These are phyloP conservation scores for Fusarium odoratissimum DNA, from an alignment of 2,329 filamentous ascomycete genomes.

Conservation along the genomic window DNA sequence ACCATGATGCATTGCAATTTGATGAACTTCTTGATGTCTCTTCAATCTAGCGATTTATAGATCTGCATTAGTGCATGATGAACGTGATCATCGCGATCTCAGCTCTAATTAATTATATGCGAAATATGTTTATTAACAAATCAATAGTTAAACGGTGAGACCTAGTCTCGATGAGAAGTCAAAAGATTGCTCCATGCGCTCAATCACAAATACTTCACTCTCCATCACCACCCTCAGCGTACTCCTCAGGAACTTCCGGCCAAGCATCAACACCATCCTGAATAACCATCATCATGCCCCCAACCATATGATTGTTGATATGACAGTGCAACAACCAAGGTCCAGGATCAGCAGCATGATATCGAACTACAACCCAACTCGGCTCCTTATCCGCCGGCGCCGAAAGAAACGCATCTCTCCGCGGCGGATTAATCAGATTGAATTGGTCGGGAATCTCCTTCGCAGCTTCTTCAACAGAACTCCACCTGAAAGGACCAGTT, in stretches of 20 bases:
- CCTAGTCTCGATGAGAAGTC: constrained; percentile 10
- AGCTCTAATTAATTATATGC: background rate
- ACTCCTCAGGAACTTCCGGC: constrained; percentile 56
- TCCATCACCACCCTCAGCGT: constrained; percentile 39
- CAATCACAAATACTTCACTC: background rate
- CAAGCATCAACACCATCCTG: constrained; percentile 59
- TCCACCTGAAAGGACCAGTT: constrained; percentile 62
- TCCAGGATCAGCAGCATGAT: constrained; percentile 64
- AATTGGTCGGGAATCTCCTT: constrained; percentile 60
- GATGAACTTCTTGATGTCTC: background rate
- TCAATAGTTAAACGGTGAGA: constrained; percentile 4
- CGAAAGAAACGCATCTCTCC: constrained; percentile 57
- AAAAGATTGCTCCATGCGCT: background rate
- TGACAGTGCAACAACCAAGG: constrained; percentile 68
- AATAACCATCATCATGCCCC: constrained; percentile 67
- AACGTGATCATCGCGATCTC: background rate
- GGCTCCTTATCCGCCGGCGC: constrained; percentile 32
- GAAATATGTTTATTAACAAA: background rate
- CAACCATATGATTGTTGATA: constrained; percentile 63
- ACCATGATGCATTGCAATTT: constrained; percentile 1
- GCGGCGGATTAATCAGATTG: constrained; percentile 67
- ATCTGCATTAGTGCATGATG: too few relatives aligned
- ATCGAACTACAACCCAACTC: constrained; percentile 63
- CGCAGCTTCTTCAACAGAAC: constrained; percentile 64
- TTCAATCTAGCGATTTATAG: rapidly evolving